phyloP scores from a whole-genome alignment of 768 basidiomycete species.

The Lactarius vividus region DNA sequence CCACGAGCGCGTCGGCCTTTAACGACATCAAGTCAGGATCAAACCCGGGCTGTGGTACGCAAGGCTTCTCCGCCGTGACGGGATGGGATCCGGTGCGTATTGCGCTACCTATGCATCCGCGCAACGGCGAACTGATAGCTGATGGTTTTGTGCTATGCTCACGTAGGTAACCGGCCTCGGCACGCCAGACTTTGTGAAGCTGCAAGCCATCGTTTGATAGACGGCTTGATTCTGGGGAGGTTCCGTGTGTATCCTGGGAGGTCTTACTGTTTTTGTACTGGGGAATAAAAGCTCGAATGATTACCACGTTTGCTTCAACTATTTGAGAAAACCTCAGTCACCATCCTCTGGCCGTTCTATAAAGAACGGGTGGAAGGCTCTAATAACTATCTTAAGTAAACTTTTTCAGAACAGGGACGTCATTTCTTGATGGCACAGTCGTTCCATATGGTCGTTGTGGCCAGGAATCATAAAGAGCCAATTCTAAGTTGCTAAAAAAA shows the following conservation, averaged over 20 bases:
- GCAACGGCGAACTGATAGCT: background rate
- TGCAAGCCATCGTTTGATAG: slow-evolving; percentile 30
- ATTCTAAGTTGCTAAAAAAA: too few relatives aligned
- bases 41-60: slow-evolving; percentile 61
- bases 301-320: background rate
- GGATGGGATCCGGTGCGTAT: slow-evolving; percentile 28
- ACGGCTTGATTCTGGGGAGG: background rate
- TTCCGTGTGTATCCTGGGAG: background rate
- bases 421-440: too few relatives aligned
- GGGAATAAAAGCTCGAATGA: background rate
- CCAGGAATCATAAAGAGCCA: too few relatives aligned
- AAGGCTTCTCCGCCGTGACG: slow-evolving; percentile 37
- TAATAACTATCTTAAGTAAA: too few relatives aligned
- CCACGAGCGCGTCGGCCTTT: slow-evolving; percentile 31
- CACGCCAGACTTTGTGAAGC: slow-evolving; percentile 34
- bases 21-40: slow-evolving; percentile 55
- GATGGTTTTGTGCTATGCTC: background rate
- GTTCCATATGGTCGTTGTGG: too few relatives aligned
- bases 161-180: slow-evolving; percentile 33
- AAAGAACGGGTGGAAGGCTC: too few relatives aligned
- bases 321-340: too few relatives aligned
- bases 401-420: too few relatives aligned
- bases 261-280: background rate
- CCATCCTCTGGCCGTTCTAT: too few relatives aligned
- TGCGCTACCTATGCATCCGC: background rate